A percentile compares a stretch with the other conserved stretches of the same genome.
These are phyloP conservation scores for Chrysosporium keratinophilum DNA, from an alignment of 2,329 filamentous ascomycete genomes.

Conservation along the genomic window DNA sequence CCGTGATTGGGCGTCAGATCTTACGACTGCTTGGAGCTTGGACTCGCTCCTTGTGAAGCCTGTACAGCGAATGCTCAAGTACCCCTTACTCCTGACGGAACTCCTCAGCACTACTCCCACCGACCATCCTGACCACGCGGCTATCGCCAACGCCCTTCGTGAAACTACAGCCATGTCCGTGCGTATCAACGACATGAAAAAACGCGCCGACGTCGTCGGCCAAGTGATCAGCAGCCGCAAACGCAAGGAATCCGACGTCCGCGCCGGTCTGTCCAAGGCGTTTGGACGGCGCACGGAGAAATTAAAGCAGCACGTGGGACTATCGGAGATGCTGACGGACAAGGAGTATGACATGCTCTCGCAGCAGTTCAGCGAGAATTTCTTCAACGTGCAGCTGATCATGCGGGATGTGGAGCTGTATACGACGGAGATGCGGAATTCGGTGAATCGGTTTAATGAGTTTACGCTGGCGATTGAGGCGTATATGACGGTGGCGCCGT, in stretches of 20 bases:
- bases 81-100: conserved; percentile 73
- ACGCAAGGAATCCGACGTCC: conserved; percentile 78
- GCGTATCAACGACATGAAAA: conserved; percentile 87
- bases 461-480: conserved; percentile 74
- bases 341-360: conserved; percentile 67
- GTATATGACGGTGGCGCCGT: conserved; percentile 59
- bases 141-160: conserved; percentile 61
- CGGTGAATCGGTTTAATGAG: conserved; percentile 69
- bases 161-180: conserved; percentile 53
- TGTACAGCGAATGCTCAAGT: conserved; percentile 88
- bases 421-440: conserved; percentile 66
- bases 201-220: conserved; percentile 83
- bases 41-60: conserved; percentile 96
- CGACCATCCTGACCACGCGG: conserved; percentile 70
- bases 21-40: conserved; percentile 88
- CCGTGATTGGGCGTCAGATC: conserved; percentile 79
- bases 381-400: conserved; percentile 82
- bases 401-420: conserved; percentile 92
- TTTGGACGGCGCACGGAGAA: conserved; percentile 86
- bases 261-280: conserved; percentile 72
- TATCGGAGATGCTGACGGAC: conserved; percentile 63
- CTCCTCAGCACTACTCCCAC: conserved; percentile 67
- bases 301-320: conserved; percentile 59
- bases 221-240: conserved; percentile 72
- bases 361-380: conserved; percentile 84